Evolutionary conservation across 2,329 filamentous ascomycete genomes (phyloP).

Genomic region (Colletotrichum sansevieriae): DNA sequence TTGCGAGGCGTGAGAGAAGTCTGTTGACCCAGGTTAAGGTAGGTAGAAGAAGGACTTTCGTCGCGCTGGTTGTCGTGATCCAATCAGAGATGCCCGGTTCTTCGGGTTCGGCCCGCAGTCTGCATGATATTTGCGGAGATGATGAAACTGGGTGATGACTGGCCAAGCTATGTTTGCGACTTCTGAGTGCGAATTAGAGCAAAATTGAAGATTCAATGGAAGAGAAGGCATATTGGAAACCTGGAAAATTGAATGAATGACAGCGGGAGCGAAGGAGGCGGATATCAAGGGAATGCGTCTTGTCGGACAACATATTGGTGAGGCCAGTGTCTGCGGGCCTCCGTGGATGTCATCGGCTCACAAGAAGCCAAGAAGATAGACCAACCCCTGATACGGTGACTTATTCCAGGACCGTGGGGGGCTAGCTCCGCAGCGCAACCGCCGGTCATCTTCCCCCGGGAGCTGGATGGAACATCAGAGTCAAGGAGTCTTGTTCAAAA

Average conservation of each 20-base stretch:
- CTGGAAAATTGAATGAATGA: not conserved
- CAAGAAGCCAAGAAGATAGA: not conserved
- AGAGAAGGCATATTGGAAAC: not conserved
- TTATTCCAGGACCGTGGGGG: not conserved
- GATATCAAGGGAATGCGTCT: not conserved
- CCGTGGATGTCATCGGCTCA: not conserved
- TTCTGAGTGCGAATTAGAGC: not conserved
- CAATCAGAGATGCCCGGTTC: not conserved
- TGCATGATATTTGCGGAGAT: not conserved
- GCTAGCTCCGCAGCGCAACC: not conserved
- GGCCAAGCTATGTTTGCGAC: not conserved
- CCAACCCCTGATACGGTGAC: not conserved
- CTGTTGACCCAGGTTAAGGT: not conserved
- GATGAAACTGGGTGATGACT: not conserved
- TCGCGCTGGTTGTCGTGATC: conserved; percentile 11
- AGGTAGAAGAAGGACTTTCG: conserved; percentile 3
- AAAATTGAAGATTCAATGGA: not conserved
- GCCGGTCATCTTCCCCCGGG: not conserved
- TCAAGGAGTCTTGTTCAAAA: not conserved
- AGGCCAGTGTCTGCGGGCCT: not conserved
- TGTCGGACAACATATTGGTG: not conserved
- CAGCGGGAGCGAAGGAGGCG: not conserved
- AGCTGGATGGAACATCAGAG: not conserved
- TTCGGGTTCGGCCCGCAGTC: not conserved
- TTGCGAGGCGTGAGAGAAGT: too few species aligned